Percentiles rank a stretch among this genome's conserved stretches.
These are phyloP conservation scores for Ramaria rubella DNA, from an alignment of 768 basidiomycete genomes.

Conservation along the genomic window DNA sequence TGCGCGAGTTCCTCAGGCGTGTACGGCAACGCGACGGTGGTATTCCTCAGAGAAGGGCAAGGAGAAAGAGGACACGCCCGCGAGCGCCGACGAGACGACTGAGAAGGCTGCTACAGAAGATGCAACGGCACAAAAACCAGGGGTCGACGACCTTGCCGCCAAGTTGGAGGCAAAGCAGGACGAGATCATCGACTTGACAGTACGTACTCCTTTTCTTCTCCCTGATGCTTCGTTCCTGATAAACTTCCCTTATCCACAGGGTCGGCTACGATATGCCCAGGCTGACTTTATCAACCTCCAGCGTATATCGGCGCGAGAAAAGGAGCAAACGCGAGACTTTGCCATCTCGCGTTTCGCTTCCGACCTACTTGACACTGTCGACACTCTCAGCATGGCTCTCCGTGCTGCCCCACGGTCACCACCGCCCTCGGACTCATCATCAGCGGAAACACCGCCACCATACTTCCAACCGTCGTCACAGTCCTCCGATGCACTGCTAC, in stretches of 20 bases:
- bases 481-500: slow-evolving; percentile 44
- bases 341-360: slow-evolving; percentile 87
- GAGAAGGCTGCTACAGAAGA: slow-evolving; percentile 19
- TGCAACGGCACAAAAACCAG: slow-evolving; percentile 15
- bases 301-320: slow-evolving; percentile 85
- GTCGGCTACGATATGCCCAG: slow-evolving; percentile 83
- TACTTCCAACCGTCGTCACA: slow-evolving; percentile 27
- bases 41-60: slow-evolving; percentile 54
- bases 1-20: neutral
- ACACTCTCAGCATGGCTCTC: slow-evolving; percentile 80
- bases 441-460: slow-evolving; percentile 17
- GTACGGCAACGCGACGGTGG: slow-evolving; percentile 29
- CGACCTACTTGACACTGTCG: slow-evolving; percentile 86
- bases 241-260: slow-evolving; percentile 39
- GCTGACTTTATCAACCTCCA: slow-evolving; percentile 96
- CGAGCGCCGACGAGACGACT: neutral
- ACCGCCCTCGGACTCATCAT: slow-evolving; percentile 21
- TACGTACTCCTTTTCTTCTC: slow-evolving; percentile 32
- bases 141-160: slow-evolving; percentile 27
- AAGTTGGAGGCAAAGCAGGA: slow-evolving; percentile 78
- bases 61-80: slow-evolving; percentile 15
- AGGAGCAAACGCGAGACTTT: slow-evolving; percentile 87
- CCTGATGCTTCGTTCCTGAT: slow-evolving; percentile 12
- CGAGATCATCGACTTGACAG: slow-evolving; percentile 79
- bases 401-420: slow-evolving; percentile 63